Base-by-base conservation (phyloP, 257 asterid species). In the Asclepias syriaca region DNA sequence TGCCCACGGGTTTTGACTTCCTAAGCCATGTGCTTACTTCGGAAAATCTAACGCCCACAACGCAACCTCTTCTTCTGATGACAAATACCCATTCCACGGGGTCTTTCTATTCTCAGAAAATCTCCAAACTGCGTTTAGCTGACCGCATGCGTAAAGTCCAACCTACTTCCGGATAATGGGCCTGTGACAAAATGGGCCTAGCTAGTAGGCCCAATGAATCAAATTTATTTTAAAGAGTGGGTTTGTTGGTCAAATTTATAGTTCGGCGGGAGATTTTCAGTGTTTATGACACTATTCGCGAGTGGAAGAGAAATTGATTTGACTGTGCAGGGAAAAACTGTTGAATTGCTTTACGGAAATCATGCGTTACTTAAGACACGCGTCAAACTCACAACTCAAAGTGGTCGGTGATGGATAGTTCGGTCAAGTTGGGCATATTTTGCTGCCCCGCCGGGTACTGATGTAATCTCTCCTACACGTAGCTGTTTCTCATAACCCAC, bases 1-100 rank as follows among this genome's bases (percentile, higher is more conserved):
- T 21, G 64, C 64, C 64, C 64, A 58, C 64, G 64, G 39, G 37
- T 58, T 58, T 56, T 58, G 64, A 22, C 64, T 58, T 18, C 64
- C 34, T 11, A 58, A 58, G 64, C 64, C 64, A 58, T 58, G 64
- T 58, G 64, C 39, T 8, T 57, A 21, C 34, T 58, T 58, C 39
- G 64, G 39, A 58, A 58, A 58, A 58, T 58, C 39, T 22, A 58
- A 22, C 64, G 64, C 64, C 64, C 37, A 12, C 64, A 22, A 10
- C 64, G 39, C 39, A 22, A 58, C 39, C 2, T 18, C 59, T 18
- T 19, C 59, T 6, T 58, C 19, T 22, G 64, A 58, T 58, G 39
- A 34, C 39, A 18, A 24, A 10, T 32, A 1, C n/a, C 59, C 59
- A 43, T 6, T 11, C 59, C 14, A 18, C 9, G 27, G 2, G 27